Conservation (phyloP, 202 grass and related monocot genomes). For the Bolboschoenoplectus hybrid region DNA sequence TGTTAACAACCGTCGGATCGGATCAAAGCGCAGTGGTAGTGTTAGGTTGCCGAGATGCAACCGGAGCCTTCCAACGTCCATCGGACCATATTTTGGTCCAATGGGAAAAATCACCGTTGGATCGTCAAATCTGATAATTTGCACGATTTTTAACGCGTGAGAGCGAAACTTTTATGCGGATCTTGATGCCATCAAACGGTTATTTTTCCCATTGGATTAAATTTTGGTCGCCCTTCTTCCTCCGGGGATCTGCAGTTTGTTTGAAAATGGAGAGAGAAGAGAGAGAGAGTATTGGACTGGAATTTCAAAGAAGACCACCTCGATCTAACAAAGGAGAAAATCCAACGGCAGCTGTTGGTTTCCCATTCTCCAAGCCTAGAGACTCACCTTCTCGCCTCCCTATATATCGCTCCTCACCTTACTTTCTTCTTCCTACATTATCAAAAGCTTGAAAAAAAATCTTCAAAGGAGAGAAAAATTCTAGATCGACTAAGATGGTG, state of each 20-base stretch:
- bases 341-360: conserved; percentile 52
- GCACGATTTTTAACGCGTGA: too few relatives aligned
- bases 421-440: not conserved
- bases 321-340: conserved; percentile 22
- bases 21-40: not conserved
- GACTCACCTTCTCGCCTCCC: conserved; percentile 20
- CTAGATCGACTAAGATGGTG: conserved; percentile 36
- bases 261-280: not conserved
- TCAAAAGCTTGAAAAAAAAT: not conserved
- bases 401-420: conserved; percentile 21
- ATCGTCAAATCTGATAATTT: not conserved
- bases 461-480: not conserved
- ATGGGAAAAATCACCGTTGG: not conserved
- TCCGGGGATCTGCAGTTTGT: not conserved
- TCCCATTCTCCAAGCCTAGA: conserved; percentile 28
- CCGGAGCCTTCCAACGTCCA: too few relatives aligned
- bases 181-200: not conserved
- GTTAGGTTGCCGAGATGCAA: not conserved
- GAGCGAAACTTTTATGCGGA: too few relatives aligned
- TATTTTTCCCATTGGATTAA: too few relatives aligned
- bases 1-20: conserved; percentile 1
- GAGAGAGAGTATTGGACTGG: not conserved
- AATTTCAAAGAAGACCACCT: not conserved
- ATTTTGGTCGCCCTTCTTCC: too few relatives aligned
- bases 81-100: too few relatives aligned